Base-by-base conservation (phyloP, 805 yeast genomes). In the Saccharomycopsis schoenii region DNA sequence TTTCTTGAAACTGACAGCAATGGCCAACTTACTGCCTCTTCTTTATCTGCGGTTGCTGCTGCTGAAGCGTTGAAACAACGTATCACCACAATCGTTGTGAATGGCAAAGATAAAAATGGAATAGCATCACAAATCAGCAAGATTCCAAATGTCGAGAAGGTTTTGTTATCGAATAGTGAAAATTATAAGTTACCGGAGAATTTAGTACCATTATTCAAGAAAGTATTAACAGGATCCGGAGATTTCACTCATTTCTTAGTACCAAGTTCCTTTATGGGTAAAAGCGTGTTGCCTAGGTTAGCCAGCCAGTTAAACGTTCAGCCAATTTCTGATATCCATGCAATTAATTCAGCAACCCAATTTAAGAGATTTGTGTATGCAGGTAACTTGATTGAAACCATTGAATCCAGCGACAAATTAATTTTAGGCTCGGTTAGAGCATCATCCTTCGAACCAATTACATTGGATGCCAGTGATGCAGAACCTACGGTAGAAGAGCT, bases 291-390 rank as follows among this genome's bases (percentile, higher is more conserved):
- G 56, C 98, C 99, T 47, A 80, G 98, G 66, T 79, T 88, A 24
- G 96, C 89, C 40, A 97, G 97, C 0, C 69, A 87, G 61, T 75
- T 93, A 57, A 96, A 93, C 69, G 80, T 82, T 24, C 97, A 93
- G 75, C 97, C 97, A 36, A 75, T 94, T 58, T 83, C 93, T 34
- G 98, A 93, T 70, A 80, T 94, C 61, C 82, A 81, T 66, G 81
- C 82, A 68, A 85, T 93, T 47, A 81, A 80, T 65, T 76, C 83
- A 58, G 78, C 82, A 17, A 82, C 80, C 64, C 87, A 94, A 8
- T 94, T 93, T 73, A 84, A 86, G 43, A 86, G 98, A 72, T 97
- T 98, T 55, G 90, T 93, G 43, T 94, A 89, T 71, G 98, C 99
- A 21, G 99, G 99, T 57, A 94, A 94, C 73, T 96, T 96, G 4